Evolutionary conservation across 2,329 filamentous ascomycete species (phyloP), one percentile per base, ranked within the genome.

Genomic region (Sclerotinia minor): DNA sequence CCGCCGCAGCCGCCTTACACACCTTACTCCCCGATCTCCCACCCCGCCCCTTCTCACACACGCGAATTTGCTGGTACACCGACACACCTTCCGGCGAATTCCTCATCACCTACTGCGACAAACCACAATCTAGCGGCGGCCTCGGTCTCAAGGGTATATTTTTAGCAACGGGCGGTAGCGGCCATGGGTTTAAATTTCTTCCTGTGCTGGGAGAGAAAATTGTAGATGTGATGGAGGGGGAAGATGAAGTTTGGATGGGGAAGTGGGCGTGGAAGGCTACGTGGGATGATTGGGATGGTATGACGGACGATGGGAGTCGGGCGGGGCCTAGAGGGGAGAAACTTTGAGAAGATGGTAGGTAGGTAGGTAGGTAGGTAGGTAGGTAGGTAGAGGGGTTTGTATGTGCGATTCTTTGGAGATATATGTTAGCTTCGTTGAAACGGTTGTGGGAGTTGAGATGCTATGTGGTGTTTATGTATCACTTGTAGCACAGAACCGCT

Each of bases 61-160:
- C 81, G 7, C 78, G 85, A 5, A 76, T 89, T 53, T 89, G 87
- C 72, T 89, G 87, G 87, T 89, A 89, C 72, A 86, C 83, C 4
- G 87, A 89, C 77, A 89, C 87, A 68, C 85, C 85, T 0, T 81
- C 81, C n/a, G 86, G 85, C 1, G 84, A 89, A 71, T 89, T 89
- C 74, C 80, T 89, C 57, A 81, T 89, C 32, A 82, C 83, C 26
- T 80, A 84, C 67, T 85, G 65, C 32, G 65, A 67, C 11, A 54
- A 61, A 38, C 55, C 45, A 2, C 38, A 54, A 26, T 44, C 19
- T 35, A 64, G 50, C 19, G 58, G 66, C 7, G 58, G 89, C 69
- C 86, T 86, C 0, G 68, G 68, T 2, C 77, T 82, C 9, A 72
- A 79, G 2, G 80, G 81, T 0, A 69, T 84, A 0, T 84, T 85